Conservation (phyloP, 2,329 filamentous ascomycete genomes). For the Mycosphaerella sp. region DNA sequence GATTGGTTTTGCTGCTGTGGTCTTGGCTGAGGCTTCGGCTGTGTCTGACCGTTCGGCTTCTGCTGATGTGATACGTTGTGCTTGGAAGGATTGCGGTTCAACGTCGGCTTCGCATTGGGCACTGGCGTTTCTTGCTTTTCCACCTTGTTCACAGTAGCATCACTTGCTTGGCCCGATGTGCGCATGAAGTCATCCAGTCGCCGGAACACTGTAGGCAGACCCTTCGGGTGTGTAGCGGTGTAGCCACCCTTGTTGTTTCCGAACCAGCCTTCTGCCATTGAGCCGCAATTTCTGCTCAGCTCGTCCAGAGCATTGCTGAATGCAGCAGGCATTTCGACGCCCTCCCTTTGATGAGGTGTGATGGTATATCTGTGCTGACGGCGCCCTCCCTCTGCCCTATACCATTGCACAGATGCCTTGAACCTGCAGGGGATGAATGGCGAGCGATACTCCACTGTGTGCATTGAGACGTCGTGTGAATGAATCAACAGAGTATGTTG, state of each 20-base stretch:
- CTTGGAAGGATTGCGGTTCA: constrained; percentile 2
- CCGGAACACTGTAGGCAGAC: constrained; percentile 28
- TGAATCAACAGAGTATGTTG: constrained; percentile 25
- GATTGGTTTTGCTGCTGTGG: background rate
- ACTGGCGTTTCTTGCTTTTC: constrained; percentile 4
- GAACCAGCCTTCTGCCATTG: constrained; percentile 1
- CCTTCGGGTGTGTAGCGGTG: background rate
- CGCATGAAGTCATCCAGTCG: constrained; percentile 36
- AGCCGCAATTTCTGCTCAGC: constrained; percentile 4
- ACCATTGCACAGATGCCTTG: constrained; percentile 15
- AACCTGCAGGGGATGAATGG: constrained; percentile 35
- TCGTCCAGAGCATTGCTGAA: constrained; percentile 3
- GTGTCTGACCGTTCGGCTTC: constrained; percentile 4
- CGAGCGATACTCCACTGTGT: constrained; percentile 37
- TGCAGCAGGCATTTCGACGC: background rate
- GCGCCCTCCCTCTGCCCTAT: constrained; percentile 22
- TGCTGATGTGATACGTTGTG: constrained; percentile 5
- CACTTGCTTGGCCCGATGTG: constrained; percentile 18
- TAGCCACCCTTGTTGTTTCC: constrained; percentile 10
- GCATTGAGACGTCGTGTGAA: constrained; percentile 33
- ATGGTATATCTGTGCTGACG: constrained; percentile 16
- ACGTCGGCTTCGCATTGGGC: background rate
- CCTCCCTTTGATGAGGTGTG: background rate
- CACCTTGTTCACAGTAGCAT: constrained; percentile 5
- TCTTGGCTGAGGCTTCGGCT: constrained; percentile 1